Conservation (phyloP, 345 rosid species). For the Brassica carinata region DNA sequence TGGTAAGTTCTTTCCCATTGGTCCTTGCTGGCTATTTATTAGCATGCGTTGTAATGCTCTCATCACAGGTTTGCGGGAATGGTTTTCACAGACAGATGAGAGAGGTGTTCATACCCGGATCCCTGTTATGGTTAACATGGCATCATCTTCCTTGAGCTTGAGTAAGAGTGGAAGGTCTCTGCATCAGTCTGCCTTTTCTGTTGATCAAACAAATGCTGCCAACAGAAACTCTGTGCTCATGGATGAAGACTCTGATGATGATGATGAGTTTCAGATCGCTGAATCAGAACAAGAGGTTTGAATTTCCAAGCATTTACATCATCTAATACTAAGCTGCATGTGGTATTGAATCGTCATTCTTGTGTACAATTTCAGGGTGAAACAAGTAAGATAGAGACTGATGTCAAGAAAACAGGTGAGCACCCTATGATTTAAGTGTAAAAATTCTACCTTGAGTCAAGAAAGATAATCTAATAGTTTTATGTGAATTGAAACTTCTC, state of each 20-base stretch:
- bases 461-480: conserved; percentile 1
- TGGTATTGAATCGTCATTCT: conserved; percentile 3
- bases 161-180: conserved; percentile 57
- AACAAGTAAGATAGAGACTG: conserved; percentile 51
- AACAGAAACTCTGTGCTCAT: conserved; percentile 71
- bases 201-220: conserved; percentile 62
- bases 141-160: conserved; percentile 69
- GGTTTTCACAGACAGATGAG: conserved; percentile 97
- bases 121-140: conserved; percentile 95
- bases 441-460: conserved; percentile 8
- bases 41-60: conserved; percentile 7
- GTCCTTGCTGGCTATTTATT: conserved; percentile 10
- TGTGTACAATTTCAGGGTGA: conserved; percentile 49
- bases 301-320: conserved; percentile 1
- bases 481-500: conserved; percentile 25
- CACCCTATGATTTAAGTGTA: background rate
- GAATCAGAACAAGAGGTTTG: conserved; percentile 92
- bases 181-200: conserved; percentile 48
- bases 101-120: conserved; percentile 89
- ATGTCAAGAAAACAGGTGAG: conserved; percentile 64
- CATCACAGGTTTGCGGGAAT: conserved; percentile 84
- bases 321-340: conserved; percentile 13
- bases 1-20: conserved; percentile 51
- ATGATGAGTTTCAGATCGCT: conserved; percentile 88
- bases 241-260: conserved; percentile 95